phyloP scores from a whole-genome alignment of 139 green algal species.

The Limnomonas spitsbergensis region DNA sequence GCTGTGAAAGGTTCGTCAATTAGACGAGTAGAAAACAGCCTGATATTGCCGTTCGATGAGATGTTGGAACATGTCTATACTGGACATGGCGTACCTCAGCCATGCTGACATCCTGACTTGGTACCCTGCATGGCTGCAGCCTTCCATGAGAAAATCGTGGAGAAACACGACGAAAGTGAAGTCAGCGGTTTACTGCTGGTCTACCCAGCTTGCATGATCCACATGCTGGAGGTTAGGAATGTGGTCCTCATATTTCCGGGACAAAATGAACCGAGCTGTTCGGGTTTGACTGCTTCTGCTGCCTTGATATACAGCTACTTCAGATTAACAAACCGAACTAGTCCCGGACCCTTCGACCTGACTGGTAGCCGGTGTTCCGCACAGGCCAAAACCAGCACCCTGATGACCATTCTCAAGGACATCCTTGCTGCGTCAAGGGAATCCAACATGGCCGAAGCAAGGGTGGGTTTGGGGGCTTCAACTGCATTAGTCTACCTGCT shows the following conservation, averaged over 20 bases:
- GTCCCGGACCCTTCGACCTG: no score
- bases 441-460: slow-evolving; percentile 11
- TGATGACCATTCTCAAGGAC: slow-evolving; percentile 29
- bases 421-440: slow-evolving; percentile 4
- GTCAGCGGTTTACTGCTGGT: slow-evolving; percentile 33
- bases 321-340: no score
- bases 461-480: slow-evolving; percentile 5
- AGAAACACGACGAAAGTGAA: slow-evolving; percentile 27
- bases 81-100: background rate
- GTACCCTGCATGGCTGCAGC: slow-evolving; percentile 16
- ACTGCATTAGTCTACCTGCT: no score
- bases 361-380: no score
- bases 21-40: no score
- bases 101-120: background rate
- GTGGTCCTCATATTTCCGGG: no score
- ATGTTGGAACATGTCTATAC: background rate
- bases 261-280: no score
- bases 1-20: slow-evolving; percentile 17
- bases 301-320: no score
- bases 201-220: slow-evolving; percentile 36
- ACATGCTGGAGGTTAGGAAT: slow-evolving; percentile 38
- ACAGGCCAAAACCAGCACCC: slow-evolving; percentile 29
- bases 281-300: no score
- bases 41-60: background rate
- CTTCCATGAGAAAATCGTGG: slow-evolving; percentile 18